phyloP scores from a whole-genome alignment of 495 filamentous ascomycete genomes.

The Xylaria grammica region DNA sequence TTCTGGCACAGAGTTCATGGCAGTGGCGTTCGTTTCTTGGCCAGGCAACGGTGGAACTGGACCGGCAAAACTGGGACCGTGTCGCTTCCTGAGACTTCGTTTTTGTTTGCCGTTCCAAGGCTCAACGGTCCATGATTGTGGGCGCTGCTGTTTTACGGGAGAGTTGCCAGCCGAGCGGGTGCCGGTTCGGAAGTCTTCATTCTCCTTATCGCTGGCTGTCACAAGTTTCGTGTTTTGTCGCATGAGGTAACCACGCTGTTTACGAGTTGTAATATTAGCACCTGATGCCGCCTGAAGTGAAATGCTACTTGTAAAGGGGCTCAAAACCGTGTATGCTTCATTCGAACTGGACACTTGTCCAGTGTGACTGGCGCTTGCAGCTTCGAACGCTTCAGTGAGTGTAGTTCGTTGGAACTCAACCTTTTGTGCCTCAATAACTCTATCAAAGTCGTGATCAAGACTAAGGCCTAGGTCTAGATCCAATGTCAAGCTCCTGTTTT shows the following conservation, averaged over 20 bases:
- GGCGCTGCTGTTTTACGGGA: conserved; percentile 71
- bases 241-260: conserved; percentile 98
- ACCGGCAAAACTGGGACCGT: conserved; percentile 48
- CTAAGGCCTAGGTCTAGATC: conserved; percentile 85
- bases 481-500: conserved; percentile 64
- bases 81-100: conserved; percentile 68
- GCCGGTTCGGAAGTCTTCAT: conserved; percentile 54
- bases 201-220: conserved; percentile 75
- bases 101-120: conserved; percentile 88
- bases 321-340: neutral
- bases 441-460: conserved; percentile 89
- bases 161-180: conserved; percentile 71
- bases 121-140: conserved; percentile 91
- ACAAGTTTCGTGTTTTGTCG: conserved; percentile 97
- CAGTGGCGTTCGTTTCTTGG: conserved; percentile 76
- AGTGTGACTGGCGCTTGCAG: conserved; percentile 21
- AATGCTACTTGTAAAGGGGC: conserved; percentile 7
- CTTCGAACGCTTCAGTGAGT: conserved; percentile 17
- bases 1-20: conserved; percentile 63
- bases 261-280: conserved; percentile 63
- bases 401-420: conserved; percentile 68
- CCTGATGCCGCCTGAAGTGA: conserved; percentile 16
- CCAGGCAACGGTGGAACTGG: conserved; percentile 85
- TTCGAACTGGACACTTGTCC: conserved; percentile 32
- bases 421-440: conserved; percentile 98